Percentiles rank a stretch among this genome's conserved stretches.
Evolutionary conservation across 768 basidiomycete species (phyloP).

Genomic region (Coprinellus micaceus): DNA sequence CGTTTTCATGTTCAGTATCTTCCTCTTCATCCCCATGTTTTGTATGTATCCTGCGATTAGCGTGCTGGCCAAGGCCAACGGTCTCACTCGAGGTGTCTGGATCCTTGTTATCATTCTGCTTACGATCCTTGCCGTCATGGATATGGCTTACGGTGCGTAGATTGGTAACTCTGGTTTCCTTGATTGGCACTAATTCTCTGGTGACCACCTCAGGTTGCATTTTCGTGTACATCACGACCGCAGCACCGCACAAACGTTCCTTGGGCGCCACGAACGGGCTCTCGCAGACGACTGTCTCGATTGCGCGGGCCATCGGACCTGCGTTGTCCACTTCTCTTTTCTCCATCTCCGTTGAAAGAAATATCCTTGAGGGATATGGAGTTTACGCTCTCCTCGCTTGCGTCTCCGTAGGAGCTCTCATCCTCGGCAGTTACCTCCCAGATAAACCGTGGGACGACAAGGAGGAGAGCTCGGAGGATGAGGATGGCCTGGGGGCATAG

Average conservation of each 20-base stretch:
- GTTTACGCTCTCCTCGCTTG: conserved; percentile 38
- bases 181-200: no score
- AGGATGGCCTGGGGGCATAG: neutral
- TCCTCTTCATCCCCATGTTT: conserved; percentile 35
- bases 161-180: no score
- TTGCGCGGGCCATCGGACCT: conserved; percentile 48
- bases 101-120: conserved; percentile 28
- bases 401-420: conserved; percentile 29
- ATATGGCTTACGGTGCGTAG: conserved; percentile 43
- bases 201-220: no score
- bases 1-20: conserved; percentile 37
- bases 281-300: conserved; percentile 40
- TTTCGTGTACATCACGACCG: conserved; percentile 49
- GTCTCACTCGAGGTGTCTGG: conserved; percentile 37
- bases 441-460: conserved; percentile 33
- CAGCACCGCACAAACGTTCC: conserved; percentile 45
- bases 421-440: conserved; percentile 33
- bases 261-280: conserved; percentile 53
- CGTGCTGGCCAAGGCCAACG: conserved; percentile 32
- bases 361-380: conserved; percentile 43
- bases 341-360: conserved; percentile 46
- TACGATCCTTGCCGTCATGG: conserved; percentile 33
- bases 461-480: conserved; percentile 11
- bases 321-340: conserved; percentile 49
- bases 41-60: conserved; percentile 48